Evolutionary conservation across 306 rosid species (phyloP).

Genomic region (Pterocarpus santalinus): DNA sequence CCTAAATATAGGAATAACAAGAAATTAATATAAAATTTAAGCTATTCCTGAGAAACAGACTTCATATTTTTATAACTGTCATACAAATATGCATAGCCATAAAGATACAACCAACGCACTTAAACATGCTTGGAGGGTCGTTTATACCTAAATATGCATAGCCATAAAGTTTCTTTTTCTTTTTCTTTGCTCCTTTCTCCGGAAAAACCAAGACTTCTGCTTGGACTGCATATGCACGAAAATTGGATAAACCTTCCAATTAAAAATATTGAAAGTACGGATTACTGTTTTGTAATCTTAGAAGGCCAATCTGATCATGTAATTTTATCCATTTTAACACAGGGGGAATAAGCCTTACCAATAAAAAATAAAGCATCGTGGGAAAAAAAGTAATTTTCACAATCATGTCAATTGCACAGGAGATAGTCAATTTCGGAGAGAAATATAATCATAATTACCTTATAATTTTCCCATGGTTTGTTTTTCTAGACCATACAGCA

Average conservation of each 20-base stretch:
- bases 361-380: neutral
- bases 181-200: neutral
- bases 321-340: conserved; percentile 6
- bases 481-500: conserved; percentile 15
- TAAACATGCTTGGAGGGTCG: neutral
- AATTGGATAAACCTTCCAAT: neutral
- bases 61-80: neutral
- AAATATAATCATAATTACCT: conserved; percentile 42
- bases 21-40: conserved; percentile 13
- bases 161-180: neutral
- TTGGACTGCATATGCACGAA: neutral
- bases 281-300: neutral
- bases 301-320: conserved; percentile 16
- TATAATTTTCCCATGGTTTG: conserved; percentile 25
- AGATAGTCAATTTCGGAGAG: conserved; percentile 14
- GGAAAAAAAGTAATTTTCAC: neutral
- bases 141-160: neutral
- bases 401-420: neutral
- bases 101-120: neutral
- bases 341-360: neutral
- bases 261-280: neutral
- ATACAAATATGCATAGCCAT: neutral
- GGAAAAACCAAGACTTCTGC: neutral
- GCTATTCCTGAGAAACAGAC: conserved; percentile 29
- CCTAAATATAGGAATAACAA: conserved; percentile 16